Base-by-base conservation (phyloP, 345 rosid genomes). In the Diplotaxis tenuifolia region DNA sequence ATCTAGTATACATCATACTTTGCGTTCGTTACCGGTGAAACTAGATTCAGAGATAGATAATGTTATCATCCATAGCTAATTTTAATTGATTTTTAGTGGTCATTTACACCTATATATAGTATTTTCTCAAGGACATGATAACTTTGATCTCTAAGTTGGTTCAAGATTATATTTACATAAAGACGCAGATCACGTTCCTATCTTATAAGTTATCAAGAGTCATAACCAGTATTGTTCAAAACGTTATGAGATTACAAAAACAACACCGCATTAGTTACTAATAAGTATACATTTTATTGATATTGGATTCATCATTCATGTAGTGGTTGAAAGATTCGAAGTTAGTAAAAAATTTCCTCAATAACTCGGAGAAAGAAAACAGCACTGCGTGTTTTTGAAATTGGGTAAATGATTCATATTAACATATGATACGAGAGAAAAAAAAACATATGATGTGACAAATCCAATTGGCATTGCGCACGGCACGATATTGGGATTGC, bases 401-500 rank as follows among this genome's bases (percentile, higher is more conserved):
- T n/a, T 14, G 49, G 18, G 18, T 42, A 42, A 42, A 42, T 42
- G 49, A 42, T n/a, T 42, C 50, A 42, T 40, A 40, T n/a, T 42
- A 42, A 42, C 50, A 42, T 42, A 42, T 42, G 50, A 42, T n/a
- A 42, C 16, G 49, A 14, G 49, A 42, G 31, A 28, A 28, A n/a
- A 42, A 12, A 42, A 42, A 42, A 14, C 16, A 14, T 40, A 42
- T 14, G 47, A 40, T 38, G 16, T 53, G 58, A 40, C 57, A 47
- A 32, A 54, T 60, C 56, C 23, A 62, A 29, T 62, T 68, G 58
- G 47, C 57, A 62, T 20, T 62, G 69, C n/a, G 36, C 57, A 69
- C 49, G 49, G 49, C 16, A 42, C 19, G 74, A 68, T 69, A 62
- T 69, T 75, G 75, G 79, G 75, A 75, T 69, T 75, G 79, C 75